phyloP scores from a whole-genome alignment of 2,329 filamentous ascomycete genomes.

The Chalara sp. region DNA sequence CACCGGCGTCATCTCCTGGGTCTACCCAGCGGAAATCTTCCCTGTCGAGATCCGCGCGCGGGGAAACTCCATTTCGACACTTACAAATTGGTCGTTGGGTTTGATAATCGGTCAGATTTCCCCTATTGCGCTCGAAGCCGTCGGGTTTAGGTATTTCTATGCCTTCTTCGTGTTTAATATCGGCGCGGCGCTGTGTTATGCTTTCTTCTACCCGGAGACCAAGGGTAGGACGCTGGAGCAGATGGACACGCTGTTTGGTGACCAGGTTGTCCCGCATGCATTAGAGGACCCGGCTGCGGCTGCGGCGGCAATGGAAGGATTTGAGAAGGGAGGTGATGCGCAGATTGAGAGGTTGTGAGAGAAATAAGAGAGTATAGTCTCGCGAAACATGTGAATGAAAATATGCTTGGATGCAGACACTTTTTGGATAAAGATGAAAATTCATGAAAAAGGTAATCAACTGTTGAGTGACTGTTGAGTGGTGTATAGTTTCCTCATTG shows the following conservation, averaged over 20 bases:
- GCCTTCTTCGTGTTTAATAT: constrained; percentile 6
- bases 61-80: constrained; percentile 6
- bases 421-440: too few species aligned
- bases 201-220: not conserved
- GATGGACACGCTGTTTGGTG: not conserved
- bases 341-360: too few species aligned
- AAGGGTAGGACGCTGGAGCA: not conserved
- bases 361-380: too few species aligned
- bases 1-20: constrained; percentile 1
- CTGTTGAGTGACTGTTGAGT: too few species aligned
- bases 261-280: not conserved
- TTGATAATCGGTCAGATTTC: constrained; percentile 1
- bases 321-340: too few species aligned
- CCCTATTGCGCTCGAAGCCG: constrained; percentile 2
- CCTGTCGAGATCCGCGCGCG: constrained; percentile 8
- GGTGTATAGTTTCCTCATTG: too few species aligned
- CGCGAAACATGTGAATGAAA: too few species aligned
- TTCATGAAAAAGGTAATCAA: too few species aligned
- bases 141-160: constrained; percentile 7
- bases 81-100: not conserved
- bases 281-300: too few species aligned
- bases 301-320: too few species aligned
- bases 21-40: constrained; percentile 12
- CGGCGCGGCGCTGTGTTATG: not conserved
- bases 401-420: too few species aligned